A percentile compares a stretch with the other conserved stretches of the same genome.
Conservation (phyloP, 2,329 filamentous ascomycete species). For the Aspergillus sp. region DNA sequence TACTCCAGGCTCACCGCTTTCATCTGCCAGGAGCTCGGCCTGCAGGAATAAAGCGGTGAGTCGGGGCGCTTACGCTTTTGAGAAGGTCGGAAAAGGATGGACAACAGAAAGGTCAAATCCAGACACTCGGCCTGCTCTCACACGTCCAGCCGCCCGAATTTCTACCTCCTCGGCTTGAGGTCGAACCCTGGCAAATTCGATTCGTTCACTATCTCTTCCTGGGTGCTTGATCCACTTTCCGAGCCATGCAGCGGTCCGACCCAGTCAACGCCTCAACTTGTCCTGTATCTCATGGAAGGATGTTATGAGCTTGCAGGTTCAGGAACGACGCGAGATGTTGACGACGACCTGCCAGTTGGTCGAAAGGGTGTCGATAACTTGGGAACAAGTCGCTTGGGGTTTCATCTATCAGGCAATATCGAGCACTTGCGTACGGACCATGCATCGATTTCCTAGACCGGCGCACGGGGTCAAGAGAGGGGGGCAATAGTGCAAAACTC, state of each 20-base stretch:
- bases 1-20: constrained; percentile 1
- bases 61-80: constrained; percentile 1
- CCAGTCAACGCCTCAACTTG: constrained; percentile 29
- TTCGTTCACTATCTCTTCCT: not conserved
- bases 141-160: constrained; percentile 22
- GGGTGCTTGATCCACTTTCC: constrained; percentile 36
- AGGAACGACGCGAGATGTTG: not conserved
- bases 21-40: constrained; percentile 1
- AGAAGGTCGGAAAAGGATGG: constrained; percentile 3
- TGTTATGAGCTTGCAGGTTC: not conserved
- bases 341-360: constrained; percentile 2
- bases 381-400: not conserved
- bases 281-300: not conserved
- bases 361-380: not conserved
- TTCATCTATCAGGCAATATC: constrained; percentile 10
- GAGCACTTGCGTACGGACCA: constrained; percentile 9
- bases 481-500: constrained; percentile 21
- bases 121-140: constrained; percentile 10
- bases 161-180: not conserved
- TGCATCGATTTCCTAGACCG: constrained; percentile 13
- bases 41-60: constrained; percentile 8
- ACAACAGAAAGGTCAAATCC: not conserved
- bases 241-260: constrained; percentile 41
- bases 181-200: constrained; percentile 13
- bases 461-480: constrained; percentile 20